These are phyloP conservation scores for Tetradesmus obliquus DNA, from an alignment of 139 green algal species.

Conservation along the genomic window DNA sequence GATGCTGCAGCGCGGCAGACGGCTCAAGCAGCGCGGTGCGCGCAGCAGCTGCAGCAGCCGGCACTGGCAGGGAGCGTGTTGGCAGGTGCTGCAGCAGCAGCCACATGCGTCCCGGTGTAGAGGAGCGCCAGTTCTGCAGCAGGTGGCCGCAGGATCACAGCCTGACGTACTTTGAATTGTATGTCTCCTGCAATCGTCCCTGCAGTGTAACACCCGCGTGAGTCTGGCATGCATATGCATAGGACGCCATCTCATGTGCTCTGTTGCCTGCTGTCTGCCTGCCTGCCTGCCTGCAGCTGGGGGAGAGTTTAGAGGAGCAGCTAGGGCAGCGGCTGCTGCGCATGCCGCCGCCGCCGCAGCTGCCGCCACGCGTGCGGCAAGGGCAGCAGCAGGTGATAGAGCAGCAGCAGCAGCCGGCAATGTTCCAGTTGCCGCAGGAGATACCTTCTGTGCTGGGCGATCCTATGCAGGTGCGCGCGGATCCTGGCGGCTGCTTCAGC, in stretches of 20 bases:
- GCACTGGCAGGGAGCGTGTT: too few relatives aligned
- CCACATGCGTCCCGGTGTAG: too few relatives aligned
- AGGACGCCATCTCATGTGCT: background rate
- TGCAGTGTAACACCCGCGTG: background rate
- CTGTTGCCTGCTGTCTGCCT: background rate
- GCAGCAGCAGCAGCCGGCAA: slow-evolving; percentile 46
- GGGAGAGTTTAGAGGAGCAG: slow-evolving; percentile 76
- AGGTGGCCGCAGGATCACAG: too few relatives aligned
- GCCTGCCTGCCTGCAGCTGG: slow-evolving; percentile 5
- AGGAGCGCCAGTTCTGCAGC: too few relatives aligned
- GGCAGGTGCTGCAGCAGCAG: too few relatives aligned
- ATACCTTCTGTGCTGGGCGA: slow-evolving; percentile 42
- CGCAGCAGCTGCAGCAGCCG: too few relatives aligned
- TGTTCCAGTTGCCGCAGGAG: slow-evolving; percentile 61
- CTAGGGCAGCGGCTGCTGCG: slow-evolving; percentile 82
- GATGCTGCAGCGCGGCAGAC: too few relatives aligned
- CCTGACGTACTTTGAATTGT: too few relatives aligned
- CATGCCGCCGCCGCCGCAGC: slow-evolving; percentile 73
- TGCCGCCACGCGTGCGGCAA: slow-evolving; percentile 45
- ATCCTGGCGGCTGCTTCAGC: background rate
- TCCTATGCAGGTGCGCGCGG: slow-evolving; percentile 30
- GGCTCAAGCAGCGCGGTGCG: too few relatives aligned
- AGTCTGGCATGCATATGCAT: background rate
- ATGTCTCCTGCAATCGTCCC: background rate
- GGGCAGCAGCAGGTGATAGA: slow-evolving; percentile 24